A percentile compares a stretch with the other conserved stretches of the same genome.
Evolutionary conservation across 176 grass and related monocot genomes (phyloP).

Genomic region (Aegilops umbellulata): DNA sequence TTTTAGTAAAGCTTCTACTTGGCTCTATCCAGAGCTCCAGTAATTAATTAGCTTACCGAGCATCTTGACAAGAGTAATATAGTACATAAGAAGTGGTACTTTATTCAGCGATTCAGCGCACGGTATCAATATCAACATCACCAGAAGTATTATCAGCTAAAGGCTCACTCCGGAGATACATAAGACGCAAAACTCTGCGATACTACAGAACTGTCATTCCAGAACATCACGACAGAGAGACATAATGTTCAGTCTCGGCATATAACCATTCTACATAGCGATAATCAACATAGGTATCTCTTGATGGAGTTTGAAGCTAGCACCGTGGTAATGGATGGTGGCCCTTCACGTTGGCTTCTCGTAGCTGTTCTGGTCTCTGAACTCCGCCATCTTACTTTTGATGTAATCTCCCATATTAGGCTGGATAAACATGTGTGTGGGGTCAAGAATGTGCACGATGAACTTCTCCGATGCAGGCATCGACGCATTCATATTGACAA

Average conservation of each 20-base stretch:
- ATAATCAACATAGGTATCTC: background rate
- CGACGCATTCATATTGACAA: conserved; percentile 70
- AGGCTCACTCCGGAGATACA: background rate
- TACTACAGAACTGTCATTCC: background rate
- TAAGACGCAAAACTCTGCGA: background rate
- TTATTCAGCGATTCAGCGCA: background rate
- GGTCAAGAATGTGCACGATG: conserved; percentile 82
- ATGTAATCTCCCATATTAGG: conserved; percentile 66
- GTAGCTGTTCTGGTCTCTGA: conserved; percentile 88
- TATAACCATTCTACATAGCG: background rate
- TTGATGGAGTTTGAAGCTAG: background rate
- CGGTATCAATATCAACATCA: background rate
- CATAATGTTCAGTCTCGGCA: background rate
- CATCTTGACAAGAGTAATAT: background rate
- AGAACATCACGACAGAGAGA: background rate
- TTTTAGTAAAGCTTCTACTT: background rate
- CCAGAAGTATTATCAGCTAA: background rate
- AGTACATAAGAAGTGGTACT: background rate
- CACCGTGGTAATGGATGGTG: background rate
- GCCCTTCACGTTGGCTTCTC: conserved; percentile 66
- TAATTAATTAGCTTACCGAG: background rate
- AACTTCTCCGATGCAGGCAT: conserved; percentile 76
- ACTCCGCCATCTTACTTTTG: conserved; percentile 67
- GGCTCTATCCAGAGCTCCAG: background rate
- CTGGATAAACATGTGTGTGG: conserved; percentile 90